Percentiles rank a stretch among this genome's conserved stretches.
Conservation (phyloP, 257 asterid species). For the Petunia secreta region DNA sequence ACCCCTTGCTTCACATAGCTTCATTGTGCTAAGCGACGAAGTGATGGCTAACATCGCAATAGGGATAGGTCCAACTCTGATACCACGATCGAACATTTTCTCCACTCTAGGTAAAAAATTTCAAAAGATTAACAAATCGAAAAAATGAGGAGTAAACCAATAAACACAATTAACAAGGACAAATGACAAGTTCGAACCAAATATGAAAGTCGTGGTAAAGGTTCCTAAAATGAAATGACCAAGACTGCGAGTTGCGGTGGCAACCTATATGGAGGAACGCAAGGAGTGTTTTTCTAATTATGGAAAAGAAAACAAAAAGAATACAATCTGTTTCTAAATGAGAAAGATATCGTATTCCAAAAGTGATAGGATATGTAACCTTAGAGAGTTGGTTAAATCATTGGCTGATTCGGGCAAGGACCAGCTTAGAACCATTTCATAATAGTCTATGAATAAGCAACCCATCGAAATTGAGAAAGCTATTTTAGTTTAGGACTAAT, state of each 20-base stretch:
- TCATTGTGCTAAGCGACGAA: too few relatives aligned
- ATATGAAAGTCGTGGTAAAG: background rate
- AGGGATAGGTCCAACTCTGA: too few relatives aligned
- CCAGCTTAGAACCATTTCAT: background rate
- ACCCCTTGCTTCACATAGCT: too few relatives aligned
- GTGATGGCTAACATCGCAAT: too few relatives aligned
- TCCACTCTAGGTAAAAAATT: background rate
- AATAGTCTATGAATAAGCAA: too few relatives aligned
- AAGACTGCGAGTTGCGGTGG: background rate
- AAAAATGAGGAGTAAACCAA: constrained; percentile 21
- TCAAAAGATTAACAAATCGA: background rate
- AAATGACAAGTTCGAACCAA: background rate
- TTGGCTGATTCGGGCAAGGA: background rate
- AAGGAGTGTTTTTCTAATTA: background rate
- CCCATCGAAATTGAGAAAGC: too few relatives aligned
- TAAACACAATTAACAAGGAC: constrained; percentile 5
- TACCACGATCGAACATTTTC: background rate
- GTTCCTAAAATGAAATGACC: constrained; percentile 12
- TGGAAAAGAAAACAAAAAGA: background rate
- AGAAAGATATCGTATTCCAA: constrained; percentile 2
- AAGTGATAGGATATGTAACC: background rate
- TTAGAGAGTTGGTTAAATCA: background rate
- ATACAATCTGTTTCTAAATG: background rate
- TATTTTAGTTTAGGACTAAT: too few relatives aligned
- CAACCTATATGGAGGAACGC: background rate